phyloP scores from a whole-genome alignment of 2,329 filamentous ascomycete genomes.

The Pseudopithomyces chartarum region DNA sequence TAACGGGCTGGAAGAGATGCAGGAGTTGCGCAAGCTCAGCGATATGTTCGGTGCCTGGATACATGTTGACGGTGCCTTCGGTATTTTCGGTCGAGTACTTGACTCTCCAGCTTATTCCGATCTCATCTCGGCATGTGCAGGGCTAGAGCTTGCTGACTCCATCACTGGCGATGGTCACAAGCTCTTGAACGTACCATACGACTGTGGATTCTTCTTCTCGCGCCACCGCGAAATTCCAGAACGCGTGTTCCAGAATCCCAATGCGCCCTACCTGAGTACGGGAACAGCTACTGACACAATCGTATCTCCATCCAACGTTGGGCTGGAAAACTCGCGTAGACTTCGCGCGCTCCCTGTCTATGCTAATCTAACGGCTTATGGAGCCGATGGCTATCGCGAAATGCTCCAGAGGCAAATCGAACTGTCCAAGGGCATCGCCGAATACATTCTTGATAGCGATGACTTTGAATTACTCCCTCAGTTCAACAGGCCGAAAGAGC shows the following conservation, averaged over 20 bases:
- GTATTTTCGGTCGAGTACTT: constrained; percentile 75
- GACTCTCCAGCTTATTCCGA: constrained; percentile 61
- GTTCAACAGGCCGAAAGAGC: constrained; percentile 41
- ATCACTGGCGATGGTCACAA: constrained; percentile 90
- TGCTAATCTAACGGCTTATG: constrained; percentile 76
- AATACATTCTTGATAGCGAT: constrained; percentile 64
- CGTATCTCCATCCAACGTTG: constrained; percentile 83
- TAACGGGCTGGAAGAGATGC: constrained; percentile 61
- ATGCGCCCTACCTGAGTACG: constrained; percentile 76
- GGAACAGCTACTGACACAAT: constrained; percentile 54
- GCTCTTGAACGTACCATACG: constrained; percentile 92
- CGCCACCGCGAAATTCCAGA: constrained; percentile 63
- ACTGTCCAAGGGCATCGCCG: constrained; percentile 71
- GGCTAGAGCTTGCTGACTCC: constrained; percentile 82
- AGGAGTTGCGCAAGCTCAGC: constrained; percentile 68
- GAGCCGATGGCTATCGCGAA: constrained; percentile 67
- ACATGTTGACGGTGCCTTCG: constrained; percentile 90
- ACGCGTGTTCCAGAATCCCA: constrained; percentile 78
- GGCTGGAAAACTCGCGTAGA: constrained; percentile 87
- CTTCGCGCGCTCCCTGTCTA: constrained; percentile 93
- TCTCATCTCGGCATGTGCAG: constrained; percentile 60
- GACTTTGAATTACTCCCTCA: constrained; percentile 70
- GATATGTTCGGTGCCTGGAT: constrained; percentile 80
- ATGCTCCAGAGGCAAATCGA: constrained; percentile 75
- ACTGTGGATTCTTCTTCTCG: constrained; percentile 88